These are phyloP conservation scores for Jatropha podagrica DNA, from an alignment of 441 rosid species.

Conservation along the genomic window DNA sequence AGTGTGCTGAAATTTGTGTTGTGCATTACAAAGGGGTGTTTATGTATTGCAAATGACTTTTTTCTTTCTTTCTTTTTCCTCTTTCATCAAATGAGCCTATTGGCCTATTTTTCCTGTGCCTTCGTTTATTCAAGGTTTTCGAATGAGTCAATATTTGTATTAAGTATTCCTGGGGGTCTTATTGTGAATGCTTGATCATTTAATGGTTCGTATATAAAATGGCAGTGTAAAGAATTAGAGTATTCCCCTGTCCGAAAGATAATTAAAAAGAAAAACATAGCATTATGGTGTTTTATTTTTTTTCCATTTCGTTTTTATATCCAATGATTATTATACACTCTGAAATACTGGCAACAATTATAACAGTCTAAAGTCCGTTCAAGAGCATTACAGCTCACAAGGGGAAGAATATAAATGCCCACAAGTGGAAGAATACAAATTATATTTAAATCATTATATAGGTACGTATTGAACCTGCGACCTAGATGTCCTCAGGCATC, in stretches of 20 bases:
- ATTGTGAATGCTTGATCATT: constrained; percentile 17
- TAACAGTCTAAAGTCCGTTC: too few relatives aligned
- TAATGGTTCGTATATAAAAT: constrained; percentile 1
- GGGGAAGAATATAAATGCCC: too few relatives aligned
- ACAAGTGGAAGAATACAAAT: too few relatives aligned
- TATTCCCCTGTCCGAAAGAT: neutral
- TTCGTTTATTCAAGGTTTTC: neutral
- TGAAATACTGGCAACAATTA: too few relatives aligned
- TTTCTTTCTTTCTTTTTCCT: neutral
- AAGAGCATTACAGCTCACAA: too few relatives aligned
- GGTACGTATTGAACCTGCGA: too few relatives aligned
- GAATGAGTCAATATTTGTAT: constrained; percentile 15
- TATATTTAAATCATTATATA: too few relatives aligned
- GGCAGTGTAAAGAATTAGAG: constrained; percentile 5
- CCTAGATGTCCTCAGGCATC: too few relatives aligned
- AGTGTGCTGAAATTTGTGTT: constrained; percentile 26
- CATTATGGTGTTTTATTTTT: neutral
- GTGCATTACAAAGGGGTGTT: constrained; percentile 28
- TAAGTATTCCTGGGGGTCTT: constrained; percentile 11
- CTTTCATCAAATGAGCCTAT: constrained; percentile 13
- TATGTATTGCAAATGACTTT: constrained; percentile 23
- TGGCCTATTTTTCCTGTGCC: neutral
- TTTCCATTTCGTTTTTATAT: too few relatives aligned
- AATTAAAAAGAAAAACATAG: too few relatives aligned
- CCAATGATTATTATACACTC: too few relatives aligned